A percentile compares a stretch with the other conserved stretches of the same genome.
phyloP scores from a whole-genome alignment of 176 grass and related monocot genomes.

The Zoysia pacifica region DNA sequence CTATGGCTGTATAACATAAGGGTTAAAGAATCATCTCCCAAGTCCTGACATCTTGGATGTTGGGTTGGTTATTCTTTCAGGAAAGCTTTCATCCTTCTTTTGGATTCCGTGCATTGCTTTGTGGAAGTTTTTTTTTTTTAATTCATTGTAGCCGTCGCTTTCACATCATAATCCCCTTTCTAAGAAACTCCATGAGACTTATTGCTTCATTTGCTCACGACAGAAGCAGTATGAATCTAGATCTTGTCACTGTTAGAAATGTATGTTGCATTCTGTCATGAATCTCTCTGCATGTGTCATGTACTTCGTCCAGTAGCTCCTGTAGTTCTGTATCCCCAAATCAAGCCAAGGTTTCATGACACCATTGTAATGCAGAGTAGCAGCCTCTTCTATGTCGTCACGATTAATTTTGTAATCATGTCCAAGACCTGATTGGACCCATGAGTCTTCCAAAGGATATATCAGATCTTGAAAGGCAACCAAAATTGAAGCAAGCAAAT shows the following conservation, averaged over 20 bases:
- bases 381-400: conserved; percentile 41
- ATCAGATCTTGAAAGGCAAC: conserved; percentile 69
- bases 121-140: background rate
- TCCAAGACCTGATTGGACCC: conserved; percentile 64
- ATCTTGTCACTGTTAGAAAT: conserved; percentile 23
- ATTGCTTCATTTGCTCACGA: conserved; percentile 10
- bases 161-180: background rate
- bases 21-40: no score
- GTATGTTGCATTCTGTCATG: conserved; percentile 74
- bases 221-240: background rate
- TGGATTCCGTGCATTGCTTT: background rate
- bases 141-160: background rate
- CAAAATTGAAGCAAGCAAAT: conserved; percentile 55
- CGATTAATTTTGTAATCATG: conserved; percentile 55
- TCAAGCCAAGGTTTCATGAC: conserved; percentile 90
- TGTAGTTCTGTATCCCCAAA: conserved; percentile 61
- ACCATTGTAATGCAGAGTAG: conserved; percentile 66
- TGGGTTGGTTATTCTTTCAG: no score
- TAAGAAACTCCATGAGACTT: conserved; percentile 23
- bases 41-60: no score
- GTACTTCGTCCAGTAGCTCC: conserved; percentile 60
- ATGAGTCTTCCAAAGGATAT: conserved; percentile 60
- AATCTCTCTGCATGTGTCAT: conserved; percentile 58
- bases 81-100: background rate
- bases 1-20: no score